Conservation (phyloP, 768 basidiomycete genomes). For the Kwoniella botswanensis region DNA sequence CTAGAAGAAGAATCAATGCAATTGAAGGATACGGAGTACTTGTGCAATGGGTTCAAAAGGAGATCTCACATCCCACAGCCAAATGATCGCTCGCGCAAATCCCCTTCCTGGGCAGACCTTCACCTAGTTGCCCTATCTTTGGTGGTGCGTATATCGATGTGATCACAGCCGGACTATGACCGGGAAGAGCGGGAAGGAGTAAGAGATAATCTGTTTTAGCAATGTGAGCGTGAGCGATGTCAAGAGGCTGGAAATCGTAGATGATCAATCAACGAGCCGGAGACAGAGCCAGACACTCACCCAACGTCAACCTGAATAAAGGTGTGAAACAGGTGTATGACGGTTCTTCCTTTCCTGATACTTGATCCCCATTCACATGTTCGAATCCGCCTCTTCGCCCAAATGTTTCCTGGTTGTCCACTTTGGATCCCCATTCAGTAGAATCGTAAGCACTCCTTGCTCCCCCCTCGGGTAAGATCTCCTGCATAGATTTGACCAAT, state of each 20-base stretch:
- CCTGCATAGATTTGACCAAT: conserved; percentile 63
- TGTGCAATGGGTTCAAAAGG: conserved; percentile 24
- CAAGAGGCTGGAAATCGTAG: neutral
- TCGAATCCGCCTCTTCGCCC: conserved; percentile 62
- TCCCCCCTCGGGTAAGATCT: conserved; percentile 37
- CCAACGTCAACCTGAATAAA: conserved; percentile 81
- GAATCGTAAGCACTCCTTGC: conserved; percentile 72
- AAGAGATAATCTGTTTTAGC: conserved; percentile 81
- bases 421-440: conserved; percentile 10
- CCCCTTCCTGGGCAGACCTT: conserved; percentile 77
- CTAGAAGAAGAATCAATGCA: no score
- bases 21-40: neutral
- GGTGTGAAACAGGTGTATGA: conserved; percentile 88
- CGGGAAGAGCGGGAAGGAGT: conserved; percentile 58
- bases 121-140: conserved; percentile 65
- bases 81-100: conserved; percentile 88
- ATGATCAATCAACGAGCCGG: conserved; percentile 8
- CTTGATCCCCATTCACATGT: conserved; percentile 17
- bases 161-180: conserved; percentile 57
- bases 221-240: neutral
- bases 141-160: conserved; percentile 70
- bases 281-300: conserved; percentile 60
- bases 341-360: conserved; percentile 66
- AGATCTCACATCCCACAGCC: conserved; percentile 69
- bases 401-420: conserved; percentile 60